Evolutionary conservation across 768 basidiomycete genomes (phyloP), one percentile per base, ranked within the genome.

Genomic region (Brasilioporus rufonigricans): DNA sequence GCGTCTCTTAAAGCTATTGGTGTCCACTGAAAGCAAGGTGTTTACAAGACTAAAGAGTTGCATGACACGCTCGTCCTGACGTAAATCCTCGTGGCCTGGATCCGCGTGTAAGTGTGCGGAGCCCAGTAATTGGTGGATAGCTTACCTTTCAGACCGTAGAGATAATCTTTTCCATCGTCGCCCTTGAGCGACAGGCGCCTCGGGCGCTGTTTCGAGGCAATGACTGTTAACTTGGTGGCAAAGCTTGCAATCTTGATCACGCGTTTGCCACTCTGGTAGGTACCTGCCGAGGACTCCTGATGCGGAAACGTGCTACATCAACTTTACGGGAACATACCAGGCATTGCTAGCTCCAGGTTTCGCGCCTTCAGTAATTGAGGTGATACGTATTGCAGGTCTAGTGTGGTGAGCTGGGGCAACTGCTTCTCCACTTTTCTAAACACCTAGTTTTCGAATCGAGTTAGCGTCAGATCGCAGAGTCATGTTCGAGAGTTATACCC

Each of bases 1-100:
- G 60, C 94, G 92, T 33, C 97, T 81, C 75, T 96, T 97, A 81
- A 96, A 98, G 68, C 92, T 93, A 66, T 91, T 85, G 21, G 93
- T 91, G 65, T 99, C 96, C 19, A 93, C 86, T 8, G 91, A 87
- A 27, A 99, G 84, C 2, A 98, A 75, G 0, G 93, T 96, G 72
- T 99, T 99, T 63, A 98, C 90, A 44, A 99, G 85, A 55, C 97
- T 90, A 71, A 98, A 98, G 19, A 98, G 80, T 70, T 99, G 97
- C 96, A 98, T 98, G 52, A 98, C 97, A 58, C 97, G 84, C 65
- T 99, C 97, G 68, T 99, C 97, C 73, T 98, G 97, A 38, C 97
- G 93, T 48, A 99, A 79, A 75, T 99, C 97, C 74, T 99, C 97
- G 71, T 99, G 97, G 9, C 97, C 93, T 95, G 58, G 44, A 41